Evolutionary conservation across 2,329 filamentous ascomycete species (phyloP).

Genomic region (Epichloe gansuensis): DNA sequence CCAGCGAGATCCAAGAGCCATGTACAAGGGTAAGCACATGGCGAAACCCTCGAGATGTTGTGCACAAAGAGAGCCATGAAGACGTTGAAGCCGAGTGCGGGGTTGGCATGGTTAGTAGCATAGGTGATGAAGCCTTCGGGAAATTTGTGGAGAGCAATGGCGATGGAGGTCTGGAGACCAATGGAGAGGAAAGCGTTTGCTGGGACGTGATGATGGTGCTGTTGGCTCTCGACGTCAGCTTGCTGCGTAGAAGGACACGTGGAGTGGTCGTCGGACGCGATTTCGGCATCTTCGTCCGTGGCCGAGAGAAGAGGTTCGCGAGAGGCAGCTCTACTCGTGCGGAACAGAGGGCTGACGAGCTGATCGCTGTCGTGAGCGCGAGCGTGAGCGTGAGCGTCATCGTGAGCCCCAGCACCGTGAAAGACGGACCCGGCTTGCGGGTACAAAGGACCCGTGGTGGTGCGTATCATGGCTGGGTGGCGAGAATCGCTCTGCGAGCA

Average conservation of each 20-base stretch:
- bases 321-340: slow-evolving; percentile 27
- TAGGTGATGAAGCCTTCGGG: slow-evolving; percentile 85
- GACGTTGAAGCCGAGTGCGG: slow-evolving; percentile 74
- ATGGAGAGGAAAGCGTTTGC: slow-evolving; percentile 89
- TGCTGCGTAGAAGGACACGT: slow-evolving; percentile 19
- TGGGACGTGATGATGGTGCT: slow-evolving; percentile 89
- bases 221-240: slow-evolving; percentile 36
- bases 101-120: slow-evolving; percentile 93
- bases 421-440: slow-evolving; percentile 16
- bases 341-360: slow-evolving; percentile 21
- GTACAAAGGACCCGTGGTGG: slow-evolving; percentile 26
- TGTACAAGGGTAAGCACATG: slow-evolving; percentile 83
- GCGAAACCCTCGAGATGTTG: slow-evolving; percentile 98
- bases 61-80: slow-evolving; percentile 96
- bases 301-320: slow-evolving; percentile 23
- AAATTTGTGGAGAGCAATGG: slow-evolving; percentile 92
- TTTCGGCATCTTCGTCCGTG: slow-evolving; percentile 11
- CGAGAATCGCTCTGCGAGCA: slow-evolving; percentile 16
- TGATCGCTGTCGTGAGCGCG: slow-evolving; percentile 13
- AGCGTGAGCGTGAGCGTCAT: not conserved
- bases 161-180: slow-evolving; percentile 89
- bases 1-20: slow-evolving; percentile 69
- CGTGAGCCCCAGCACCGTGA: slow-evolving; percentile 12
- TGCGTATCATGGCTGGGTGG: slow-evolving; percentile 27
- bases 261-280: slow-evolving; percentile 11